Conservation (phyloP, 1,139 yeast species). For the Magnusiomyces fungicola region DNA sequence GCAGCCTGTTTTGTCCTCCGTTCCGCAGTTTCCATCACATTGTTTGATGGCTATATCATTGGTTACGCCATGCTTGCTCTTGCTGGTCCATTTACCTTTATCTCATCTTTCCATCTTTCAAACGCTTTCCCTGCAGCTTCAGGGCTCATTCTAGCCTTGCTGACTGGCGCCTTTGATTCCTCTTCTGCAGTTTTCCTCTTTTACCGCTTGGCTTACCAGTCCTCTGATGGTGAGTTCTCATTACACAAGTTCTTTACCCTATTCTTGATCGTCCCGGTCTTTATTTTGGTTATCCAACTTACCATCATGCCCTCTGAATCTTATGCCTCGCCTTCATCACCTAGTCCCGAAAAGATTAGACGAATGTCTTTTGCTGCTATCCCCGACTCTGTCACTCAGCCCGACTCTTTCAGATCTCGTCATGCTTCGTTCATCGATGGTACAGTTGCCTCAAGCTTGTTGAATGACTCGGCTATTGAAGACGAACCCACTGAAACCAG, state of each 20-base stretch:
- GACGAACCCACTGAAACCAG: slow-evolving; percentile 3
- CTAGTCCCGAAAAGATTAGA: slow-evolving; percentile 3
- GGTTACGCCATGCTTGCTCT: slow-evolving; percentile 66
- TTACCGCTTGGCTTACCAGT: slow-evolving; percentile 58
- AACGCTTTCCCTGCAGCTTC: slow-evolving; percentile 64
- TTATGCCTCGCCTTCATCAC: slow-evolving; percentile 40
- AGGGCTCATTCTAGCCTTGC: slow-evolving; percentile 60
- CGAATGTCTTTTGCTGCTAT: slow-evolving; percentile 5
- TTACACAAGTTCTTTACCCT: slow-evolving; percentile 53
- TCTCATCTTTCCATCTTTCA: slow-evolving; percentile 72
- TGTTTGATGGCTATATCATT: slow-evolving; percentile 50
- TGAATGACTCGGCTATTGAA: slow-evolving; percentile 4
- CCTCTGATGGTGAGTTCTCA: slow-evolving; percentile 29
- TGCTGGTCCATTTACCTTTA: slow-evolving; percentile 79
- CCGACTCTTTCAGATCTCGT: slow-evolving; percentile 1
- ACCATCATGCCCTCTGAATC: slow-evolving; percentile 73
- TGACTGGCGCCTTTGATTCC: slow-evolving; percentile 75
- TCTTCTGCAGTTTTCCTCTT: slow-evolving; percentile 65
- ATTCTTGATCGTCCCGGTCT: slow-evolving; percentile 65
- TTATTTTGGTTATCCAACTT: slow-evolving; percentile 64
- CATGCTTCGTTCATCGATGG: slow-evolving; percentile 4
- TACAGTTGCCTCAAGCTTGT: background rate
- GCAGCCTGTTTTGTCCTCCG: slow-evolving; percentile 47
- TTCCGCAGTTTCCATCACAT: slow-evolving; percentile 31
- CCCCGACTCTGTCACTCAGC: slow-evolving; percentile 1